Conservation (phyloP, 78 protist species). For the Polysphondylium violaceum region DNA sequence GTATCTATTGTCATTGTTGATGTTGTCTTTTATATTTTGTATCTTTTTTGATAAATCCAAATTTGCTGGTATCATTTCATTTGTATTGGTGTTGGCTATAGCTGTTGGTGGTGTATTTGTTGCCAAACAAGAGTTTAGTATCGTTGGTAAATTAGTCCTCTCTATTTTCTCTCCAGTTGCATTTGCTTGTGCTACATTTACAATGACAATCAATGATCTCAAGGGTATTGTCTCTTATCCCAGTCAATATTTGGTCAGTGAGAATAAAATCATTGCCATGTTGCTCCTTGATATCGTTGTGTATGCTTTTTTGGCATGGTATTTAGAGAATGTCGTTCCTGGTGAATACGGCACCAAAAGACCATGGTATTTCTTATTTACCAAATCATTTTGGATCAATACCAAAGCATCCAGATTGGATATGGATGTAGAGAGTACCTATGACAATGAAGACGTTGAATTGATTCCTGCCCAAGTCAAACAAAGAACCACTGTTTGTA, state of each 20-base stretch:
- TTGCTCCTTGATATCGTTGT: slow-evolving; percentile 25
- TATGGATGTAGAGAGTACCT: background rate
- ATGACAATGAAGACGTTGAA: slow-evolving; percentile 16
- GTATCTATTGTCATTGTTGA: slow-evolving; percentile 16
- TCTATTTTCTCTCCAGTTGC: slow-evolving; percentile 62
- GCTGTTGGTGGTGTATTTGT: slow-evolving; percentile 59
- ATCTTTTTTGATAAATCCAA: slow-evolving; percentile 59
- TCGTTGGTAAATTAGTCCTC: slow-evolving; percentile 16
- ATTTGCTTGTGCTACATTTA: slow-evolving; percentile 24
- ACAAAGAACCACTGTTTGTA: slow-evolving; percentile 8
- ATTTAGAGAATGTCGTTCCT: slow-evolving; percentile 40
- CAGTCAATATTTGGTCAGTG: too few relatives aligned
- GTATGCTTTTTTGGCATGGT: slow-evolving; percentile 42
- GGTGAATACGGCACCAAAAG: slow-evolving; percentile 30
- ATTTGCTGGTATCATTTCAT: slow-evolving; percentile 50
- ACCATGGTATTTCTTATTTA: slow-evolving; percentile 27
- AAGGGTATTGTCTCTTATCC: too few relatives aligned
- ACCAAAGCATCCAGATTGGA: too few relatives aligned
- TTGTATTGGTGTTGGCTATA: slow-evolving; percentile 1
- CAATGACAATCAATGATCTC: slow-evolving; percentile 28
- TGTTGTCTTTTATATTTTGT: slow-evolving; percentile 10
- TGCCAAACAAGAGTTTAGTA: slow-evolving; percentile 30
- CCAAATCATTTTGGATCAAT: slow-evolving; percentile 23
- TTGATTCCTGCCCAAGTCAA: slow-evolving; percentile 11
- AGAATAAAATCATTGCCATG: slow-evolving; percentile 48